Percentiles rank a stretch among this genome's conserved stretches.
These are phyloP conservation scores for Fusarium veterinarium DNA, from an alignment of 2,329 filamentous ascomycete species.

Conservation along the genomic window DNA sequence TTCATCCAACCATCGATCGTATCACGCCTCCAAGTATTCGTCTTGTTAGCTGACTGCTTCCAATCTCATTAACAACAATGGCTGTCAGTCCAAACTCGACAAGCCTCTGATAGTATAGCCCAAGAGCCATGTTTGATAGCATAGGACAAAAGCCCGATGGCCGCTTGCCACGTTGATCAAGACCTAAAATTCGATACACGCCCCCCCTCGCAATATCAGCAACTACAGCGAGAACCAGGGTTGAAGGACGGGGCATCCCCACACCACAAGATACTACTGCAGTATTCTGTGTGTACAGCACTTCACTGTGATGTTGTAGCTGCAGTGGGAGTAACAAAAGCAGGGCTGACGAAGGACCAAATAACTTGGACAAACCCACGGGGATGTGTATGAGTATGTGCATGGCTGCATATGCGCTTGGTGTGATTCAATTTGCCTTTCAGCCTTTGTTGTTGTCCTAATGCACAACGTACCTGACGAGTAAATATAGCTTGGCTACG, in stretches of 20 bases:
- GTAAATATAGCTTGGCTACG: constrained; percentile 16
- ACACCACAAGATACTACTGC: constrained; percentile 41
- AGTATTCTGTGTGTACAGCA: constrained; percentile 33
- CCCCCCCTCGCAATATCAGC: constrained; percentile 34
- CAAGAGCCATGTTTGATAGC: constrained; percentile 5
- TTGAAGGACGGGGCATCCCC: constrained; percentile 38
- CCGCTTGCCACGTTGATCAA: constrained; percentile 52
- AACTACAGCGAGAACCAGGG: constrained; percentile 32
- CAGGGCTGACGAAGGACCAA: constrained; percentile 37
- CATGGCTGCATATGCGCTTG: constrained; percentile 27
- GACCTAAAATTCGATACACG: constrained; percentile 38
- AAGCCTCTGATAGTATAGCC: not conserved
- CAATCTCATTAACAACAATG: not conserved
- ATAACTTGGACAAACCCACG: constrained; percentile 29
- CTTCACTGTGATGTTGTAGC: constrained; percentile 34
- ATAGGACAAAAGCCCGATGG: constrained; percentile 33
- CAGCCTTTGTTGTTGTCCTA: constrained; percentile 26
- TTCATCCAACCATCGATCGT: not conserved
- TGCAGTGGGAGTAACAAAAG: constrained; percentile 27
- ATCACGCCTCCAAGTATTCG: not conserved
- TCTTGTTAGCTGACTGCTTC: not conserved
- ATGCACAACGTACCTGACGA: constrained; percentile 19
- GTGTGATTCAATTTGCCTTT: constrained; percentile 27
- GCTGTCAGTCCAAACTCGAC: not conserved
- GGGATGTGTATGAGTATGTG: constrained; percentile 29